Evolutionary conservation across 768 basidiomycete genomes (phyloP), one percentile per base, ranked within the genome.

Genomic region (Pleurotus pulmonarius): DNA sequence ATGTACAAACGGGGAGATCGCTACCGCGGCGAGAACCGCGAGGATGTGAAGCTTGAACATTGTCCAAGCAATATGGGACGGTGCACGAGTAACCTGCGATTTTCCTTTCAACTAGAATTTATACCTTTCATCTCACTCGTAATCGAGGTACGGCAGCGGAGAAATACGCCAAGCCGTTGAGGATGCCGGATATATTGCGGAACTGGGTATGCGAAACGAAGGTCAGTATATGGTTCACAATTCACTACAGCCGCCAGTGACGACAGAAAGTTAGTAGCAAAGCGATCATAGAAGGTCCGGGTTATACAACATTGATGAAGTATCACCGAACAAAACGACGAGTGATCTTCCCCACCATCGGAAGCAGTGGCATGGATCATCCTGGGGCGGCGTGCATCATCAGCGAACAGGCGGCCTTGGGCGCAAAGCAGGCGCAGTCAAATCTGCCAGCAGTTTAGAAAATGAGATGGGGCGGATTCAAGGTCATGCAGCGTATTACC

Each of bases 1-100:
- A 25, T 61, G 54, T 26, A 65, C 75, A 15, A 74, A 49, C 15
- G 71, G 69, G 29, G 57, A 51, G 20, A 67, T 44, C 44, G 63
- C 46, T 40, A 59, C 65, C 13, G 66, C 58, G 38, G 69, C 65
- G 26, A 75, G 62, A n/a, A 67, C 64, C 29, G 68, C 63, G 37
- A 76, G 60, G 25, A 69, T 56, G 24, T 69, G 63, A 39, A 74
- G 55, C 55, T 61, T 69, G 54, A 63, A 60, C 75, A 76, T 76
- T 29, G 41, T 63, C 13, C 51, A 53, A 34, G 29, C 29, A 34
- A 11, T 34, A 8, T 34, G 29, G 29, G 29, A 34, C 29, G 29
- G 29, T 11, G 29, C 29, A 34, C 29, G 11, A 34, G 29, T 34
- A 34, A 9, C 29, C 29, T 34, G 29, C 29, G 29, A 34, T 34